Conservation (phyloP, 768 basidiomycete genomes). For the Botryobasidium botryosum region DNA sequence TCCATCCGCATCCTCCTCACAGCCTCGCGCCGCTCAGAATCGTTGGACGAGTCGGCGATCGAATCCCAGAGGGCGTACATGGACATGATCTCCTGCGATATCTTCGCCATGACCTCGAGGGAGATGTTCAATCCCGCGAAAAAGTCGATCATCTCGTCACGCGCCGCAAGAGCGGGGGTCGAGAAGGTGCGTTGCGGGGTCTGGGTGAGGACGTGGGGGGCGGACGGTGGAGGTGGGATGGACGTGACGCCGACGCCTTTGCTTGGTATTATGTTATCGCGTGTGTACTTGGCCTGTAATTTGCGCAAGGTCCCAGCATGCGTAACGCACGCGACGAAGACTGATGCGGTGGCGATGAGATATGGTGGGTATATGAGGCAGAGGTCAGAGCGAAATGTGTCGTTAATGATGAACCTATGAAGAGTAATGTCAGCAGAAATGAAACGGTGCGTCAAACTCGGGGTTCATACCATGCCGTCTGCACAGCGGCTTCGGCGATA, state of each 20-base stretch:
- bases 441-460: constrained; percentile 1
- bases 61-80: constrained; percentile 76
- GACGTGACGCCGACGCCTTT: constrained; percentile 22
- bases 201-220: constrained; percentile 1
- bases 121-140: constrained; percentile 77
- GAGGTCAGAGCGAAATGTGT: constrained; percentile 84
- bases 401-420: constrained; percentile 85
- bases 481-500: constrained; percentile 57
- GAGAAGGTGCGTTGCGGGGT: constrained; percentile 8
- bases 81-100: constrained; percentile 81
- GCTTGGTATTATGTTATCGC: constrained; percentile 23
- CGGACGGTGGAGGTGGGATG: constrained; percentile 15
- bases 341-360: constrained; percentile 77
- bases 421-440: background rate
- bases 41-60: constrained; percentile 35
- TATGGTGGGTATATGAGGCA: constrained; percentile 94
- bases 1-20: background rate
- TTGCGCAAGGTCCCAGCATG: constrained; percentile 36
- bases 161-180: constrained; percentile 21
- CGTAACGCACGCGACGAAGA: constrained; percentile 74
- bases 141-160: constrained; percentile 53
- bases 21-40: constrained; percentile 23
- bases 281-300: constrained; percentile 8
- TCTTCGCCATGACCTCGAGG: constrained; percentile 59
- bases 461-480: constrained; percentile 67